Percentiles rank a stretch among this genome's conserved stretches.
Evolutionary conservation across 208 protist species (phyloP).

Genomic region (Tetramitus jugosus): DNA sequence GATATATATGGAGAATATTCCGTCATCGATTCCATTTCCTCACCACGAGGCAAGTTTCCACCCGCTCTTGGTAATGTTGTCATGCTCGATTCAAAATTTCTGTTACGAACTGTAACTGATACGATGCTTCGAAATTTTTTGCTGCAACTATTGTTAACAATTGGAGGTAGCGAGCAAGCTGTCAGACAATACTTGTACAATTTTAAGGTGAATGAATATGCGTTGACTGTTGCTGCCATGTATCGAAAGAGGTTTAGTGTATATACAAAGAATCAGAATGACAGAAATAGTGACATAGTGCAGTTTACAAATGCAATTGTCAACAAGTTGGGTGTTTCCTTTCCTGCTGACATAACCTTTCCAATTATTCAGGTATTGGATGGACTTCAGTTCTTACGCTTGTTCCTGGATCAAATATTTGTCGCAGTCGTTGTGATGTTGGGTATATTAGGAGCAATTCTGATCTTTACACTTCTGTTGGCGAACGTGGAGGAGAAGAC

Average conservation of each 20-base stretch:
- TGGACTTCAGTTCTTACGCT: constrained; percentile 55
- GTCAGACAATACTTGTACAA: constrained; percentile 31
- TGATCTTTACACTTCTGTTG: constrained; percentile 80
- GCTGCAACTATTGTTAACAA: neutral
- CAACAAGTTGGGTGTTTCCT: constrained; percentile 32
- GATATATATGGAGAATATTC: too few relatives aligned
- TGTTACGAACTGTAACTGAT: constrained; percentile 29
- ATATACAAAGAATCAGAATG: constrained; percentile 52
- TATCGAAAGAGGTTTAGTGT: constrained; percentile 55
- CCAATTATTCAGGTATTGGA: constrained; percentile 52
- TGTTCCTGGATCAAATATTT: constrained; percentile 72
- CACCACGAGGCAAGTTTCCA: constrained; percentile 73
- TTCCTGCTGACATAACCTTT: constrained; percentile 24
- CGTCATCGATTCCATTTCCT: constrained; percentile 48
- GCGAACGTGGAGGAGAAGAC: constrained; percentile 85
- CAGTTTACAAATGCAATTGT: constrained; percentile 46
- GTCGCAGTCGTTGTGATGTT: constrained; percentile 62
- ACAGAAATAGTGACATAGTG: constrained; percentile 46
- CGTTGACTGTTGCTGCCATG: constrained; percentile 42
- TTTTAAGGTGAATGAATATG: constrained; percentile 3
- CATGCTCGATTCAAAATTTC: constrained; percentile 61
- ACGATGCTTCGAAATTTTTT: neutral
- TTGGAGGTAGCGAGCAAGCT: constrained; percentile 32
- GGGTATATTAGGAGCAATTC: constrained; percentile 63
- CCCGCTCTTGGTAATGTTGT: constrained; percentile 72